phyloP scores from a whole-genome alignment of 306 rosid genomes.

The Inga oerstediana region DNA sequence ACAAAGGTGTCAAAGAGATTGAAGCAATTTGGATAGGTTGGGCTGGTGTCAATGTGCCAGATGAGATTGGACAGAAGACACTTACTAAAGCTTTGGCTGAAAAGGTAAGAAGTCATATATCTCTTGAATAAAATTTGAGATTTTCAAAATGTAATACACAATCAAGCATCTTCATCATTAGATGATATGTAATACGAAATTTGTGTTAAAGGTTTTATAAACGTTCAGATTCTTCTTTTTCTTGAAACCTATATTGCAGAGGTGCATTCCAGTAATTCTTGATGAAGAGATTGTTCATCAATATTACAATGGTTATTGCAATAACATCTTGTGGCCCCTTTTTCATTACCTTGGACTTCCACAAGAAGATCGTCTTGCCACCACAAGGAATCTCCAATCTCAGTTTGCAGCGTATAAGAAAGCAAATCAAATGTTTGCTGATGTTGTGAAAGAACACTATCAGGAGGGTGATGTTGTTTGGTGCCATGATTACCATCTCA shows the following conservation, averaged over 20 bases:
- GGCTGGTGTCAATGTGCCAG: slow-evolving; percentile 93
- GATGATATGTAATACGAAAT: not conserved
- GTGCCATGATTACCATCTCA: slow-evolving; percentile 96
- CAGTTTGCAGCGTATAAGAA: slow-evolving; percentile 86
- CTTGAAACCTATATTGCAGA: slow-evolving; percentile 45
- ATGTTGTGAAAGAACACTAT: slow-evolving; percentile 73
- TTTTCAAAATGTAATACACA: not conserved
- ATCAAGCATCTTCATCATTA: slow-evolving; percentile 11
- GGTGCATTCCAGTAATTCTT: slow-evolving; percentile 89
- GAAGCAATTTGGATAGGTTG: slow-evolving; percentile 96
- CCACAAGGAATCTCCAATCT: slow-evolving; percentile 92
- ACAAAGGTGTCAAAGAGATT: slow-evolving; percentile 78
- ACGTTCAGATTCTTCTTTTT: slow-evolving; percentile 30
- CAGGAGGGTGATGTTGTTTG: slow-evolving; percentile 92
- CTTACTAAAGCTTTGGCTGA: slow-evolving; percentile 85
- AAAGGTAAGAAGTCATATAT: slow-evolving; percentile 48
- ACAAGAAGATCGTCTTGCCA: slow-evolving; percentile 94
- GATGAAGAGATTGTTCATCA: slow-evolving; percentile 92
- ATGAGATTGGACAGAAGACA: slow-evolving; percentile 81
- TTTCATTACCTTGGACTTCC: slow-evolving; percentile 96
- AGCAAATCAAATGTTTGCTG: slow-evolving; percentile 94
- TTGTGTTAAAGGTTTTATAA: slow-evolving; percentile 1
- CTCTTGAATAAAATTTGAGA: slow-evolving; percentile 19
- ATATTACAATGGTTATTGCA: slow-evolving; percentile 91
- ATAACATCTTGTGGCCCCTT: slow-evolving; percentile 90